Base-by-base conservation (phyloP, 225 moss, liverwort and hornwort genomes). In the Pseudoscleropodium purum region DNA sequence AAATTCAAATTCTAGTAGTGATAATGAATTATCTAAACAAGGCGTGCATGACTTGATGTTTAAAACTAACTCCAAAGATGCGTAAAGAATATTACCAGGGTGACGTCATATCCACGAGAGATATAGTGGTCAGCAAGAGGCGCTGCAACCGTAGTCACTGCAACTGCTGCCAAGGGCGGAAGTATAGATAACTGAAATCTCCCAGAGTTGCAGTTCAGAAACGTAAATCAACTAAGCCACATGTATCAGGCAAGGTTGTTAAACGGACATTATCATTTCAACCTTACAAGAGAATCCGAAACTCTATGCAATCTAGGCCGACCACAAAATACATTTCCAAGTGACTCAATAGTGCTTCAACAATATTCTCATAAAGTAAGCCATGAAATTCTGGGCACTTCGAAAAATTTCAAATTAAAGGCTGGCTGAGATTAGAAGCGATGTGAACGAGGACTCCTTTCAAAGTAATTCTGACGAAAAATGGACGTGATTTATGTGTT, bases 141-240 rank as follows among this genome's bases (percentile, higher is more conserved):
- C 23, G 77, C 89, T 45, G 89, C 77, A 84, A 89, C 84, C 57
- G 84, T 84, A 12, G 89, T 86, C 84, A 89, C 89, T 78, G 84
- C 84, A 67, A 89, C 89, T 84, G 89, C 78, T 57, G 84, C 91
- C 88, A 95, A 82, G 36, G 95, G 95, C 37, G 95, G 91, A 62
- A 95, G 89, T 79, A 95, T 93, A 45, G 95, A 92, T 39, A 95
- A 47, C 95, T 95, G 84, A 14, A 85, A 73, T 84, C 65, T 45
- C 83, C 86, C 88, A 65, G 56, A 87, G 47, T 67, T 84, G 56
- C 86, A 88, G 60, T 89, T 92, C 80, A 91, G 86, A 88, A 83
- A 82, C 56, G n/a, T n/a, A 87, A 62, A 84, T 80, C n/a, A 80
- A 65, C 33, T 57, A 81, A 87, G 45, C 23, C 83, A 83, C 49